Evolutionary conservation across 1,284 basidiomycete genomes (phyloP), one percentile per base, ranked within the genome.

Genomic region (Boletus albobrunnescens): DNA sequence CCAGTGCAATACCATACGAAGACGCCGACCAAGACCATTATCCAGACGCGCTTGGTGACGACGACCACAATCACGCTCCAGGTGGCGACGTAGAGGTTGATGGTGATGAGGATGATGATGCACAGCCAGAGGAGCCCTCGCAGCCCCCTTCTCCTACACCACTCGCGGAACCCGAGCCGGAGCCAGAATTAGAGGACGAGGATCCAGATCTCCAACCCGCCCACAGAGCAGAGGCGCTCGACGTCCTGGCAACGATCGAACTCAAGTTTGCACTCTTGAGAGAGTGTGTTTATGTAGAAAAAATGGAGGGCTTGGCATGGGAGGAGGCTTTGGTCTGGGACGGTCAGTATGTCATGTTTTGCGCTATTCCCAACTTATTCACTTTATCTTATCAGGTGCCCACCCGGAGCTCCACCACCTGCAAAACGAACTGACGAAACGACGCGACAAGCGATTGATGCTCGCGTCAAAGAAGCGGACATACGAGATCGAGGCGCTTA

Each of bases 341-440:
- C 44, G 82, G 87, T 86, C 56, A 53, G 75, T 71, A 13, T 24
- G 6, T 22, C 1, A 22, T 14, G 33, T 41, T 51, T 19, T 6
- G 13, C 20, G 1, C 17, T 41, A 12, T 17, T 32, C 49, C 14
- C 33, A 50, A 54, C 40, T 53, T 19, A 47, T 46, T 13, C 32
- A 19, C 14, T 14, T 35, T 20, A 1, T n/a, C 8, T 1, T 16
- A 28, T 36, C 41, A 87, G 91, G 82, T 27, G 78, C 79, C 1
- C 91, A 94, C 59, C 91, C 92, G 0, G 91, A 94, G 61, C 71
- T 93, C 49, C 71, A 86, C 14, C 82, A 91, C 61, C 70, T 94
- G 4, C 87, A 88, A 42, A 75, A 74, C 20, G 86, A 91, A 54
- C 73, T 93, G 8, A 78, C 81, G 7, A 77, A 77, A 47, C 73